Evolutionary conservation across 169 alveolate genomes (phyloP), one percentile per base, ranked within the genome.

Genomic region (Toxoplasma gondii): DNA sequence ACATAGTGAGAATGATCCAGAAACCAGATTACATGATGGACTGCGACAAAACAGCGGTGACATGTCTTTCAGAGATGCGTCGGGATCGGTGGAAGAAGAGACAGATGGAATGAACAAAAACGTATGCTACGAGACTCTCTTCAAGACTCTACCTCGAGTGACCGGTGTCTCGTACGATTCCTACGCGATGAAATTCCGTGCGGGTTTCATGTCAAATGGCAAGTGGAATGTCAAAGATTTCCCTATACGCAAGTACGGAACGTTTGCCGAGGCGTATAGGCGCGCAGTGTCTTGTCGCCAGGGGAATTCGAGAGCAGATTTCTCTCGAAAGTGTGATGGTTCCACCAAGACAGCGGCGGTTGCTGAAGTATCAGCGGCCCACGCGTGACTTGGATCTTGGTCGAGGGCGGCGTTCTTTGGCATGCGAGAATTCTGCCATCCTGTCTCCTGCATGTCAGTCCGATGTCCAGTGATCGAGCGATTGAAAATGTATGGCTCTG

Each of bases 111-210:
- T 78, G 45, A 78, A 78, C 44, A 78, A 78, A 39, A 78, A 78
- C 45, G 87, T 78, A n/a, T 78, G 87, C 87, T 78, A 78, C 87
- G 87, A 78, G 34, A 78, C 87, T 34, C 44, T 78, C 0, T 78
- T 78, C 87, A 78, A 78, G 87, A 78, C 87, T 17, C 45, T 78
- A 34, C 87, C 87, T 34, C 43, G 87, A 19, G 87, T 78, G 34
- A 78, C 87, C 19, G 87, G 87, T 78, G 87, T 78, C 45, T 78
- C 87, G 87, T 78, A 78, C 34, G 87, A 78, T n/a, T 78, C 87
- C 44, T 78, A 78, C 34, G 87, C 87, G 87, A 78, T 78, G 87
- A 78, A 78, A 24, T 78, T 78, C 34, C 87, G 87, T 22, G 87
- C 87, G 5, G 87, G 87, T 0, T 78, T 31, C 24, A 78, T 78